phyloP scores from a whole-genome alignment of 345 rosid genomes.

The Passiflora organensis region DNA sequence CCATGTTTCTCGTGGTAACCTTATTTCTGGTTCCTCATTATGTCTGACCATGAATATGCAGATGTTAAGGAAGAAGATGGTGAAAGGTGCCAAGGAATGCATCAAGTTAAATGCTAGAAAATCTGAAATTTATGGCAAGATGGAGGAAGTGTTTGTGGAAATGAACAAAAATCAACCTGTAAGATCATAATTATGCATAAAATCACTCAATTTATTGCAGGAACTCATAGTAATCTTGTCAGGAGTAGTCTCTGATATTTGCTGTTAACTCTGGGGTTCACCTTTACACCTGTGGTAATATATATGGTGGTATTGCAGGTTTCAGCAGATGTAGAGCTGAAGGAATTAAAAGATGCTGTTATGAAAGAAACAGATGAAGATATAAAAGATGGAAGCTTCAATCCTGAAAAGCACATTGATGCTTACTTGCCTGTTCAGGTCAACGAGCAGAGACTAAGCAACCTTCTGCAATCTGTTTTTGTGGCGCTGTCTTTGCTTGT shows the following conservation, averaged over 20 bases:
- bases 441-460: constrained; percentile 35
- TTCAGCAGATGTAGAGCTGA: constrained; percentile 20
- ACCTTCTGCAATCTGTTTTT: constrained; percentile 22
- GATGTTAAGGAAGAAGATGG: constrained; percentile 33
- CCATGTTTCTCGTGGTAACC: background rate
- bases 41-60: constrained; percentile 3
- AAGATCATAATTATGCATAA: constrained; percentile 3
- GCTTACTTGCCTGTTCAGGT: constrained; percentile 33
- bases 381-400: constrained; percentile 5
- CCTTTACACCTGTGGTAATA: background rate
- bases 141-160: constrained; percentile 33
- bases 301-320: constrained; percentile 12
- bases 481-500: constrained; percentile 22
- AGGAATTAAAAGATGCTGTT: constrained; percentile 30
- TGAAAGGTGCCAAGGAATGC: constrained; percentile 29
- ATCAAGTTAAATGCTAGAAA: constrained; percentile 21
- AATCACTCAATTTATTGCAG: background rate
- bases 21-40: background rate
- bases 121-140: constrained; percentile 32
- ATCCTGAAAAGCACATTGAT: constrained; percentile 30
- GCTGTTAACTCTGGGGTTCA: background rate
- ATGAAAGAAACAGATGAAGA: constrained; percentile 16
- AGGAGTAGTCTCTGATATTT: background rate
- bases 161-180: constrained; percentile 22
- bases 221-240: background rate